Evolutionary conservation across 192 early-diverging fungal species (phyloP).

Genomic region (Podila verticillata): DNA sequence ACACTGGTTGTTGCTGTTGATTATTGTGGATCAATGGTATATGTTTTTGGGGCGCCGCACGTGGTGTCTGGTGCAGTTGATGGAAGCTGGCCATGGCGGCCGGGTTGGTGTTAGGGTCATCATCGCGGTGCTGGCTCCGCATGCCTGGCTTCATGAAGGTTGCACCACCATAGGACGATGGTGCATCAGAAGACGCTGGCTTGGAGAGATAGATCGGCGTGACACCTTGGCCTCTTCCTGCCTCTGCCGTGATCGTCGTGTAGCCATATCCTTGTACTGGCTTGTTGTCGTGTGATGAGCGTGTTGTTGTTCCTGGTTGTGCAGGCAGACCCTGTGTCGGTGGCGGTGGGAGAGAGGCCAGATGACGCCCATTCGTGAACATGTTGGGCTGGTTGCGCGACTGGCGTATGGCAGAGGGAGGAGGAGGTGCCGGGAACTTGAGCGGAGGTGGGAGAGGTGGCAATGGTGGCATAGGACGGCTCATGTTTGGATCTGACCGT

Average conservation of each 20-base stretch:
- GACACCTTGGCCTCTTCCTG: conserved; percentile 13
- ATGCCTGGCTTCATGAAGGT: neutral
- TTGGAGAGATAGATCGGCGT: conserved; percentile 43
- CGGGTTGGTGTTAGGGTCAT: neutral
- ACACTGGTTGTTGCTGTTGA: conserved; percentile 11
- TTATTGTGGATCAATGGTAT: conserved; percentile 8
- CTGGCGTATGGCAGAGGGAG: conserved; percentile 34
- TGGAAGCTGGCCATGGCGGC: neutral
- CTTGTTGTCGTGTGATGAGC: neutral
- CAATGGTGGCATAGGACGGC: neutral
- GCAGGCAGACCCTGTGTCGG: conserved; percentile 20
- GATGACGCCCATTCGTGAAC: conserved; percentile 2
- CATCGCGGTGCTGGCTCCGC: neutral
- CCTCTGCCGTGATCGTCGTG: neutral
- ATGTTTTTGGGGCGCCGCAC: neutral
- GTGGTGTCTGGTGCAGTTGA: neutral
- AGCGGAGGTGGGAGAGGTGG: conserved; percentile 4
- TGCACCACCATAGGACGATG: neutral
- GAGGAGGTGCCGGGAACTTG: conserved; percentile 30
- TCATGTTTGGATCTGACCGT: neutral
- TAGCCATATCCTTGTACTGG: neutral
- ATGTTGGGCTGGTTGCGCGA: conserved; percentile 20
- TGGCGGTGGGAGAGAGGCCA: conserved; percentile 12
- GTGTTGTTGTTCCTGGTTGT: neutral
- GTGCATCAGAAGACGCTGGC: conserved; percentile 13